Base-by-base conservation (phyloP, 768 basidiomycete species). In the Rubroboletus pulcherrimus region DNA sequence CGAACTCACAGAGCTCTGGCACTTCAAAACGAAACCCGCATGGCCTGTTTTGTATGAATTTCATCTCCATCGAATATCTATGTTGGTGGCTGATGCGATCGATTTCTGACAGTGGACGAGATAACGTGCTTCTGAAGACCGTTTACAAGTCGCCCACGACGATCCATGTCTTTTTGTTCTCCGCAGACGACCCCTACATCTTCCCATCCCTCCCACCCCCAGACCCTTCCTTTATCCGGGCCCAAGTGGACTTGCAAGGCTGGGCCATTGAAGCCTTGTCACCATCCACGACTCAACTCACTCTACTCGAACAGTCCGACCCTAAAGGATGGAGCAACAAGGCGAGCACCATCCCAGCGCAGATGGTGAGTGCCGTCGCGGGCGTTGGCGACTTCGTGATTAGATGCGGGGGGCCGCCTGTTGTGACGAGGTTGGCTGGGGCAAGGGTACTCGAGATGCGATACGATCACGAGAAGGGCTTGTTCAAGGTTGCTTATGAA, bases 241-340 rank as follows among this genome's bases (percentile, higher is more conserved):
- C 91, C 0, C 95, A 98, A 70, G 87, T 96, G n/a, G 94, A 97
- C 68, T 77, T 99, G n/a, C 94, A 93, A 74, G 97, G 96, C 45
- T 98, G 95, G 91, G 91, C 96, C 1, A 93, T 99, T 63, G 96
- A 98, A 71, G 82, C 90, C 0, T 77, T 99, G 9, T 98, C 95
- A 1, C 97, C 96, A 0, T 98, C 85, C 3, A 98, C 97, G 2
- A 97, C 95, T 0, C 83, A 91, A 11, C 84, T 99, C 57, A 97
- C 94, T 0, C 76, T 99, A 1, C 81, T 99, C 5, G 96, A 98
- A 66, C 97, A 98, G 71, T 94, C 92, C 11, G 96, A 99, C 69
- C 94, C 94, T 7, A 92, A 95, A 71, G 94, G 94, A 44, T 98
- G 96, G 95, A 86, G 92, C 6, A 93, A 91, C 73, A 98, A 98